phyloP scores from a whole-genome alignment of 352 stramenopile genomes.

The Achlya hypogyna region DNA sequence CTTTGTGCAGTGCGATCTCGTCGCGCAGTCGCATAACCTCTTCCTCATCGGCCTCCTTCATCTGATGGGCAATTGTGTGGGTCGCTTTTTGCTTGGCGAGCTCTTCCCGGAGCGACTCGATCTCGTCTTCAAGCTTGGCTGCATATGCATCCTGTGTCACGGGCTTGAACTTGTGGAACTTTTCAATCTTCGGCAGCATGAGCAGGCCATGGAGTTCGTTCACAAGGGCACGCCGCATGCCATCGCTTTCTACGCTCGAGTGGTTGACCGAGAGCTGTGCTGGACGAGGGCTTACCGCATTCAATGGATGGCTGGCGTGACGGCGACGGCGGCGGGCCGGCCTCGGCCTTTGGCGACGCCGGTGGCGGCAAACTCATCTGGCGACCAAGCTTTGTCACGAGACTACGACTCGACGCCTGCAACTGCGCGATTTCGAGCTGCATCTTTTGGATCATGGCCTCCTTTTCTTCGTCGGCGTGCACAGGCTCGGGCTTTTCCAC shows the following conservation, averaged over 20 bases:
- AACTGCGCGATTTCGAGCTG: neutral
- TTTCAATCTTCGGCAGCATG: slow-evolving; percentile 5
- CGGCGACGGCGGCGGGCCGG: neutral
- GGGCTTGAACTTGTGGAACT: slow-evolving; percentile 1
- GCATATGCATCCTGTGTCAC: neutral
- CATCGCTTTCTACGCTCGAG: neutral
- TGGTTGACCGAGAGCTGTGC: neutral
- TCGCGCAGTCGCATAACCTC: slow-evolving; percentile 4
- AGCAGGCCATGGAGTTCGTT: slow-evolving; percentile 14
- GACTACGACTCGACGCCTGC: neutral
- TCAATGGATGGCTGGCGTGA: neutral
- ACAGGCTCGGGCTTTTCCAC: neutral
- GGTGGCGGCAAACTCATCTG: neutral
- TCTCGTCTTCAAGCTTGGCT: slow-evolving; percentile 3
- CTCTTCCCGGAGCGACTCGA: slow-evolving; percentile 4
- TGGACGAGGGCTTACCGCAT: neutral
- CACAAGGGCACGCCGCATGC: neutral
- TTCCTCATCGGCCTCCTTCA: neutral
- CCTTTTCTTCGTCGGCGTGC: neutral
- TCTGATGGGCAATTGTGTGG: neutral
- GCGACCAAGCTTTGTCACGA: neutral
- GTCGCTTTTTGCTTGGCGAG: neutral
- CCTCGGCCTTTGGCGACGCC: neutral
- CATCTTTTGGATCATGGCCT: neutral
- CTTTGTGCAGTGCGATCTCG: slow-evolving; percentile 12